Evolutionary conservation across 441 rosid genomes (phyloP), one percentile per base, ranked within the genome.

Genomic region (Omphalea diandra): DNA sequence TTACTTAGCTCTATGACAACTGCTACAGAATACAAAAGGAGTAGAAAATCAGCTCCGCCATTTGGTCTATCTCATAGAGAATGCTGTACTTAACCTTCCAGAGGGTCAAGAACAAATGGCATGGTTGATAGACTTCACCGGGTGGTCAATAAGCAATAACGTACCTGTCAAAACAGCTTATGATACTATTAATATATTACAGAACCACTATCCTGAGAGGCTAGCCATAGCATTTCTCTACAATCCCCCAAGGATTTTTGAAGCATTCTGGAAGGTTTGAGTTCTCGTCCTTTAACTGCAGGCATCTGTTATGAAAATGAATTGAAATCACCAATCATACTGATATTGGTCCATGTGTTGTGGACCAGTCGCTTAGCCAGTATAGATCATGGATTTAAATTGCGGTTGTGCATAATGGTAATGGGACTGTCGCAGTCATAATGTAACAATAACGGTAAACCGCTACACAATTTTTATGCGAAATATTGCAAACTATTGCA

Each of bases 201-300:
- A 95, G 53, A 92, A 84, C 78, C 97, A 92, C 71, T 94, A 94
- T 65, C 98, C 99, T 3, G 99, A 95, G 91, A 88, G 98, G 76
- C 84, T 95, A n/a, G 97, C 90, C 35, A 66, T 92, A 26, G 96
- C 98, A 67, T 92, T 94, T 77, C 89, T 92, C 52, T 94, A 90
- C 72, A 90, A 90, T 59, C 99, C 99, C 47, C 99, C 98, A 12
- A 76, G 94, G 62, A 83, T 94, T 72, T 94, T 94, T 67, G 97
- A 92, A 74, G 90, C 98, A 62, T 92, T 95, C 77, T 95, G 99
- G 99, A 95, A 90, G 99, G 99, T 92, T 50, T 59, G 81, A 66
- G 12, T 77, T 73, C 67, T 58, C 65, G 52, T 9, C 31, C 1
- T 27, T 46, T 40, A 4, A 32, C 3, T 58, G 68, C 52, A 33